Evolutionary conservation across 164 flowering plant species (phyloP).

Genomic region (Saururus chinensis): DNA sequence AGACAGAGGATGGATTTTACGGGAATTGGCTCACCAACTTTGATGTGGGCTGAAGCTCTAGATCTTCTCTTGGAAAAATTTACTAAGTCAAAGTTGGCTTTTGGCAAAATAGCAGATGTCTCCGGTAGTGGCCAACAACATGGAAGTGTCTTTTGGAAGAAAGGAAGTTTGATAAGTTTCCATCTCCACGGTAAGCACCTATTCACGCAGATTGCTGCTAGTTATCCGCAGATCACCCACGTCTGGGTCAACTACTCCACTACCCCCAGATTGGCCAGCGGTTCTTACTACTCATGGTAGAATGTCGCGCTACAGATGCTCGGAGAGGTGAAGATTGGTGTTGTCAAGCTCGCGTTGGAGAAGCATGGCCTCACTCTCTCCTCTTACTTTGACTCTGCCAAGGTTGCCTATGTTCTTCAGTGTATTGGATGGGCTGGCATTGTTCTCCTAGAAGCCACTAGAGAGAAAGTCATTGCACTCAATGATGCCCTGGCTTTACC

Average conservation of each 20-base stretch:
- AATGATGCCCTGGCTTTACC: slow-evolving; percentile 80
- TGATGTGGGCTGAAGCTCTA: slow-evolving; percentile 92
- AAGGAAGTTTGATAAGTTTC: slow-evolving; percentile 49
- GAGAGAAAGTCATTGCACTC: slow-evolving; percentile 5
- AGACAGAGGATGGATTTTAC: slow-evolving; percentile 83
- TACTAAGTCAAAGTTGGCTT: slow-evolving; percentile 42
- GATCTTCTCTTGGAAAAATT: slow-evolving; percentile 60
- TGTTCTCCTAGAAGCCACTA: too few relatives aligned
- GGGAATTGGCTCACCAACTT: slow-evolving; percentile 75
- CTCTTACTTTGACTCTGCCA: slow-evolving; percentile 65
- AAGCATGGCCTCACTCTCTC: slow-evolving; percentile 74
- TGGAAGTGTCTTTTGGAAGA: slow-evolving; percentile 96
- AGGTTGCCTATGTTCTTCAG: slow-evolving; percentile 81
- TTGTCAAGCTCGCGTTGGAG: slow-evolving; percentile 45
- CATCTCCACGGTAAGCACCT: too few relatives aligned
- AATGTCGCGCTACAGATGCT: slow-evolving; percentile 70
- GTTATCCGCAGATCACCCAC: too few relatives aligned
- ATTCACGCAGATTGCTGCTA: too few relatives aligned
- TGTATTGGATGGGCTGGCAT: slow-evolving; percentile 23
- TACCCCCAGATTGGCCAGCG: slow-evolving; percentile 51
- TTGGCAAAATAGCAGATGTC: slow-evolving; percentile 53
- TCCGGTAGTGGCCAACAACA: slow-evolving; percentile 97
- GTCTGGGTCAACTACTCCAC: too few relatives aligned
- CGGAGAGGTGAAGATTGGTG: slow-evolving; percentile 60
- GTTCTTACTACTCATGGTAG: slow-evolving; percentile 58